These are phyloP conservation scores for Stipa capillata DNA, from an alignment of 176 grass and related monocot species.

Conservation along the genomic window DNA sequence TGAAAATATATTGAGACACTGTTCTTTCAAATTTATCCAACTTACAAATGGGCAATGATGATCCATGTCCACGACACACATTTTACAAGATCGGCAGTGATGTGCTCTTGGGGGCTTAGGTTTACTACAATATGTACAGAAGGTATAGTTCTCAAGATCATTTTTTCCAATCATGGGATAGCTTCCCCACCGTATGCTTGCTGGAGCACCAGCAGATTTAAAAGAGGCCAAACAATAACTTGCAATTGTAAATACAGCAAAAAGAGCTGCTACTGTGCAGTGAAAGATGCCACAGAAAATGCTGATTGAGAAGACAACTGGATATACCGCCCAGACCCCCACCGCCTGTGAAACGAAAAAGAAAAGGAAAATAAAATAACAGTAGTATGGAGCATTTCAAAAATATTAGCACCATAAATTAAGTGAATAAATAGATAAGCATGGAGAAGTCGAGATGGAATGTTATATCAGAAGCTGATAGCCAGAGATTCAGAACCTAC, in stretches of 20 bases:
- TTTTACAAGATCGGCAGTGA: constrained; percentile 96
- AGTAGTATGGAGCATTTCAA: background rate
- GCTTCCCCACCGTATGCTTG: constrained; percentile 71
- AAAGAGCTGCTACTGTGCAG: constrained; percentile 46
- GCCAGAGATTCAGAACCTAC: constrained; percentile 37
- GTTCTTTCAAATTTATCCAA: constrained; percentile 11
- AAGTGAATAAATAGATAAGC: background rate
- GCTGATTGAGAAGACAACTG: constrained; percentile 68
- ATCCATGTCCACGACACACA: constrained; percentile 95
- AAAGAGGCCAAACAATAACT: constrained; percentile 79
- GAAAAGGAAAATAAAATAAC: background rate
- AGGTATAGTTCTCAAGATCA: constrained; percentile 80
- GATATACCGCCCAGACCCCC: constrained; percentile 88
- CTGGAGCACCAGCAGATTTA: constrained; percentile 57
- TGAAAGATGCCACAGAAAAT: constrained; percentile 79
- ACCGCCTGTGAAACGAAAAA: constrained; percentile 49
- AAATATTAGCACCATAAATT: background rate
- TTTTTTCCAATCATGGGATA: constrained; percentile 83
- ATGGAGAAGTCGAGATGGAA: background rate
- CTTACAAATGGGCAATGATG: constrained; percentile 99
- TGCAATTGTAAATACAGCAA: constrained; percentile 59
- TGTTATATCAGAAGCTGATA: background rate
- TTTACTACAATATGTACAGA: constrained; percentile 77
- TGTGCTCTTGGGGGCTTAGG: constrained; percentile 92
- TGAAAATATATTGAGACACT: background rate